A percentile compares a stretch with the other conserved stretches of the same genome.
phyloP scores from a whole-genome alignment of 805 yeast species.

The Danielia oregonensis region DNA sequence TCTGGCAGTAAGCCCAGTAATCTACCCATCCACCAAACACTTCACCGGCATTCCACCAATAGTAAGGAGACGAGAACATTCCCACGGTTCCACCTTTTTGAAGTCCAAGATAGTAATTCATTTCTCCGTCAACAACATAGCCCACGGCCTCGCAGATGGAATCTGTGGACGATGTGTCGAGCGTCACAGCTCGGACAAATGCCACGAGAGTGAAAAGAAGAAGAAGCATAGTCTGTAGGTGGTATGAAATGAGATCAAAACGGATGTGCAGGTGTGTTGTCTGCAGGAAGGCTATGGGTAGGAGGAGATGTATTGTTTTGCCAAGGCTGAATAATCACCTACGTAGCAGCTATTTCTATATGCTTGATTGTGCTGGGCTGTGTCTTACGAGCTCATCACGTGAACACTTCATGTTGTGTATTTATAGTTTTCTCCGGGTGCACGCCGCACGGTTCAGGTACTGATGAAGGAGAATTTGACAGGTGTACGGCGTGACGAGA shows the following conservation, averaged over 20 bases:
- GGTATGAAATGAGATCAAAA: neutral
- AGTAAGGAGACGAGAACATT: constrained; percentile 42
- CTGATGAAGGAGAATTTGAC: too few relatives aligned
- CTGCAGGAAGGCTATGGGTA: too few relatives aligned
- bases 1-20: constrained; percentile 37
- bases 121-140: constrained; percentile 32
- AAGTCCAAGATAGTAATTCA: constrained; percentile 44
- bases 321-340: too few relatives aligned
- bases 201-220: constrained; percentile 1
- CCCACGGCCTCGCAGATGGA: constrained; percentile 42
- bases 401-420: too few relatives aligned
- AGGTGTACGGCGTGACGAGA: too few relatives aligned
- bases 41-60: constrained; percentile 54
- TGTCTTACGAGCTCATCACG: too few relatives aligned
- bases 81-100: constrained; percentile 44
- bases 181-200: constrained; percentile 8
- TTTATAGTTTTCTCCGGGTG: too few relatives aligned
- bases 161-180: constrained; percentile 36
- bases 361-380: too few relatives aligned
- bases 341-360: too few relatives aligned
- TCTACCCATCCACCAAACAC: constrained; percentile 47
- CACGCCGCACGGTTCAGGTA: too few relatives aligned
- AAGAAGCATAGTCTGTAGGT: constrained; percentile 1
- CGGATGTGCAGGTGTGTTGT: too few relatives aligned
- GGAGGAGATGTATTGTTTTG: too few relatives aligned